Conservation (phyloP, 2,329 filamentous ascomycete genomes). For the Talaromyces atroroseus region DNA sequence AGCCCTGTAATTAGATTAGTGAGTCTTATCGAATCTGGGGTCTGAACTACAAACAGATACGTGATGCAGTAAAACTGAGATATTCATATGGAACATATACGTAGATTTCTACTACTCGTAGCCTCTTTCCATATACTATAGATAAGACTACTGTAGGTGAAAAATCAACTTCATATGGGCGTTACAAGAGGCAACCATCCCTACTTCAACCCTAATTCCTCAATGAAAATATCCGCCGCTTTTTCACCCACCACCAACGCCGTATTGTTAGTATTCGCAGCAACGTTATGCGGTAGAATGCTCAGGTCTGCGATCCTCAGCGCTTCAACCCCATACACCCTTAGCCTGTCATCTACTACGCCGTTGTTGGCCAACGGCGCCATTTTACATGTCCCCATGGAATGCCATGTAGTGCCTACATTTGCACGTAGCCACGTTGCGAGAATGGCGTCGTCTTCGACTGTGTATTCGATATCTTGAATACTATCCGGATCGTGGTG, state of each 20-base stretch:
- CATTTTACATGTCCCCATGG: slow-evolving; percentile 24
- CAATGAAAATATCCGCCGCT: slow-evolving; percentile 9
- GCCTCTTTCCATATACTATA: no score
- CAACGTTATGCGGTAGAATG: slow-evolving; percentile 17
- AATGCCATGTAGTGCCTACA: slow-evolving; percentile 17
- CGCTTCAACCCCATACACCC: slow-evolving; percentile 18
- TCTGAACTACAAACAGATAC: no score
- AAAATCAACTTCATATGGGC: no score
- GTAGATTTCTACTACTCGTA: no score
- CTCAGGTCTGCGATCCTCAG: slow-evolving; percentile 23
- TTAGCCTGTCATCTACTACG: slow-evolving; percentile 16
- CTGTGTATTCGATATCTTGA: slow-evolving; percentile 3
- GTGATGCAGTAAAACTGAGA: no score
- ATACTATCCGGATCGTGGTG: no score
- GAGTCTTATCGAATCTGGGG: no score
- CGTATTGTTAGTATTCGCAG: slow-evolving; percentile 6
- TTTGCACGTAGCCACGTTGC: slow-evolving; percentile 14
- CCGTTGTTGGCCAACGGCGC: slow-evolving; percentile 10
- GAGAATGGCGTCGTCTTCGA: slow-evolving; percentile 19
- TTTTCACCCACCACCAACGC: slow-evolving; percentile 5
- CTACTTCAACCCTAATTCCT: no score
- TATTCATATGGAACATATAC: no score
- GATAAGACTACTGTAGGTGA: no score
- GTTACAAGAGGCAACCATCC: no score
- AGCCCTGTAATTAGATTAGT: no score